Percentiles rank a stretch among this genome's conserved stretches.
These are phyloP conservation scores for Leishmania gerbilli DNA, from an alignment of 208 protist species.

Conservation along the genomic window DNA sequence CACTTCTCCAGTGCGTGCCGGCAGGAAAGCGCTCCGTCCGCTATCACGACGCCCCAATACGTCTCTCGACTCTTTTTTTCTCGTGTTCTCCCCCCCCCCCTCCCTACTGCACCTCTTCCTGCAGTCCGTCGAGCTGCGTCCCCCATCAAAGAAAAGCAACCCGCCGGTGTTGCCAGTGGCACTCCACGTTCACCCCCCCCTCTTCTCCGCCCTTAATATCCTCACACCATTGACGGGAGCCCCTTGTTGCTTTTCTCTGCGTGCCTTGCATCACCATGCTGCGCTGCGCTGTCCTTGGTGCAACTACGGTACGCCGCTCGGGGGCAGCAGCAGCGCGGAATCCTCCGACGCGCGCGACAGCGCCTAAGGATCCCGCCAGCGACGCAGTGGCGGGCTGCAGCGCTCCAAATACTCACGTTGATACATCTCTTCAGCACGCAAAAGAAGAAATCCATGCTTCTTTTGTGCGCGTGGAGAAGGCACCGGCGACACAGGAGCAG, in stretches of 20 bases:
- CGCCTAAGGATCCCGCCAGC: neutral
- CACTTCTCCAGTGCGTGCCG: neutral
- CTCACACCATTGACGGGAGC: neutral
- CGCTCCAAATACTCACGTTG: neutral
- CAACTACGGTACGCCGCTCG: slow-evolving; percentile 3
- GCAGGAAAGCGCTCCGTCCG: neutral
- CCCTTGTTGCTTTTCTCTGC: neutral
- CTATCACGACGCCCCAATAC: neutral
- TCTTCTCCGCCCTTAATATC: neutral
- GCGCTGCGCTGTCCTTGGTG: slow-evolving; percentile 8
- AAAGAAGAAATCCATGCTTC: slow-evolving; percentile 4
- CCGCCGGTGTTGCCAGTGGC: neutral
- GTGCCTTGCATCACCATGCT: slow-evolving; percentile 5
- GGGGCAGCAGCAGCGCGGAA: neutral
- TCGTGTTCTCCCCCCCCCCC: neutral
- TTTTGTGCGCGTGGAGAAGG: neutral
- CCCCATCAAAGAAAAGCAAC: neutral
- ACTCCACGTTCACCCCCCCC: neutral
- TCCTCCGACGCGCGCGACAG: neutral
- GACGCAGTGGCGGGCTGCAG: neutral
- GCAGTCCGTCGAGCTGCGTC: neutral
- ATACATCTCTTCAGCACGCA: slow-evolving; percentile 7
- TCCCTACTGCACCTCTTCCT: neutral
- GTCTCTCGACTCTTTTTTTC: neutral
- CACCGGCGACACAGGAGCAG: neutral